Base-by-base conservation (phyloP, 2,329 filamentous ascomycete genomes). In the Botryosphaeria agaves region DNA sequence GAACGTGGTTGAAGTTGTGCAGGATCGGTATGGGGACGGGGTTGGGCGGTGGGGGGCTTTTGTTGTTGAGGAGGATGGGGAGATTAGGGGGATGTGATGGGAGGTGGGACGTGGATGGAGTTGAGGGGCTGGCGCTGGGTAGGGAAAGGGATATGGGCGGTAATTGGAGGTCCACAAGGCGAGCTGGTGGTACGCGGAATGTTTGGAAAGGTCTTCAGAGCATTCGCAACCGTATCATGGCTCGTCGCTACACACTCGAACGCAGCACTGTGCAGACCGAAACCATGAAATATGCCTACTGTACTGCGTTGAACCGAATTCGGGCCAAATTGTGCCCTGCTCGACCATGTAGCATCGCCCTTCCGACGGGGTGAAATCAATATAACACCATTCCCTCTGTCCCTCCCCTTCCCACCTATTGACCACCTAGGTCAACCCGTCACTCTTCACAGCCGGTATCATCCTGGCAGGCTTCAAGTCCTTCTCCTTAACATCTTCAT, bases 401-500 rank as follows among this genome's bases (percentile, higher is more conserved):
- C 21, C 21, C 21, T 23, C 4, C 21, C 21, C 21, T 23, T 7
- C 21, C 4, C 7, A 23, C 7, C 21, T 12, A 9, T 23, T 12
- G 9, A 3, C 21, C 3, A 7, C 7, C 21, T 23, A 23, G 9
- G 21, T 12, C 9, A 23, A 9, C 7, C 21, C 21, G 12, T 23
- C 21, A 7, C 12, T 12, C 21, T 7, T 23, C 21, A 23, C 21
- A 23, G 9, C 12, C 21, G 59, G 58, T 36, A 62, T 46, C 41
- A 56, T 47, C 34, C 51, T 53, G 39, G 48, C 53, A 26, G 51
- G 40, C 43, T 58, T 61, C 19, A 64, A 42, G 36, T 62, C 52
- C 52, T 61, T 62, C 51, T 89, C 80, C 44, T 91, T 80, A 42
- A 89, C 77, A 55, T 83, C 83, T 48, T 49, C 53, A 28, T 77